Evolutionary conservation across 306 rosid species (phyloP), one percentile per base, ranked within the genome.

Genomic region (Trifolium repens): DNA sequence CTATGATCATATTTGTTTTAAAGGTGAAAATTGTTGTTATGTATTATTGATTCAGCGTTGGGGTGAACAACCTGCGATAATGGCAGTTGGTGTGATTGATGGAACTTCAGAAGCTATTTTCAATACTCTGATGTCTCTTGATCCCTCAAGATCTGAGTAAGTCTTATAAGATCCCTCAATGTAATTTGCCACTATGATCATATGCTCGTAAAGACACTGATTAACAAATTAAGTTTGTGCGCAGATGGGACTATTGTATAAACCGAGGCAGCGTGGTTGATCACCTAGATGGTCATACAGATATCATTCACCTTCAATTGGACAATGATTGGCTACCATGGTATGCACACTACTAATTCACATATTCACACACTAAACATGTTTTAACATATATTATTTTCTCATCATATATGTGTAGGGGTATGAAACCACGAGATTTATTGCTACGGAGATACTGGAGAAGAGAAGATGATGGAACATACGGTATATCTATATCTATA

Each of bases 381-480:
- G 81, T 53, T 17, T 16, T 8, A 16, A 53, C 19, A 52, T 5
- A n/a, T 49, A 8, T 53, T 17, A 53, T 35, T 35, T 35, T 22
- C n/a, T 27, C 79, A 12, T 81, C 7, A 13, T 80, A 7, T 42
- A 12, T 22, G 62, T 77, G 16, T 79, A 93, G 98, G 98, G 91
- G 98, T 46, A 93, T 89, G 97, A 80, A 79, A 70, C 84, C 84
- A 65, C 75, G 98, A 83, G 98, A 93, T 89, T 82, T 93, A 39
- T 72, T 93, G 55, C 5, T 93, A 73, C 78, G 85, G 16, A 96
- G 98, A 46, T 93, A 93, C 46, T 93, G 98, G 98, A 93, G 98
- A 82, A 87, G 98, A 74, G 96, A 93, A 78, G 96, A 93, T 13
- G 96, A 91, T 85, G 98, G 98, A 70, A 89, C 98, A 85, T 93